Base-by-base conservation (phyloP, 2,329 filamentous ascomycete species). In the Epichloe bromicola region DNA sequence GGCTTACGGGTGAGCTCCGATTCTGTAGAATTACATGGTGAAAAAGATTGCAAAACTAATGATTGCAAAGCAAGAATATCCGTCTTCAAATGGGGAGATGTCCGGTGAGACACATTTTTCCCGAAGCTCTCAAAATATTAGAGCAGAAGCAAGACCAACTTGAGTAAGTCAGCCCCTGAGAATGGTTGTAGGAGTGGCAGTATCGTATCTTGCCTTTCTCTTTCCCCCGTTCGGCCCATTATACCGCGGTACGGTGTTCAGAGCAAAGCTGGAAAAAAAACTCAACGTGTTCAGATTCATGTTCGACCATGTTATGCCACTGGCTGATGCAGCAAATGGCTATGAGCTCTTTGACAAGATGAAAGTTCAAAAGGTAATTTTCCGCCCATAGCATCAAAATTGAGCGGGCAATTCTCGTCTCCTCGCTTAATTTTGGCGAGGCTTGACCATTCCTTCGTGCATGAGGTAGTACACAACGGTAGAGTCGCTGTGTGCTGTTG, bases 391-490 rank as follows among this genome's bases (percentile, higher is more conserved):
- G 56, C 17, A 30, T 36, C 17, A 19, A 23, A 2, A 19, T 36
- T 12, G 4, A 15, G 14, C 23, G 41, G 15, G 1, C 26, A 46
- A 14, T 46, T 17, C 17, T 19, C 7, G 30, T n/a, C 42, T 45
- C 20, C 6, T 14, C 12, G 20, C 23, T 75, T 70, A 91, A 64
- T 93, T 93, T 65, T 91, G 87, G 52, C 87, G 75, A 23, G 87
- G 87, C 71, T 91, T 93, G 49, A 91, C 85, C 56, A 90, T 81
- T n/a, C 86, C 87, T 65, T 91, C 86, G 60, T 91, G 86, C 64
- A 91, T 79, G 55, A 90, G 76, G 63, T 93, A 93, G 67, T 91
- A 93, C 40, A 88, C 84, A 17, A 93, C 76, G 0, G 87, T 91
- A 56, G 86, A 90, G 67, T 93, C 87, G 59, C 85, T 80, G 62